Conservation (phyloP, 1,284 basidiomycete genomes). For the Microbotryum scabiosae region DNA sequence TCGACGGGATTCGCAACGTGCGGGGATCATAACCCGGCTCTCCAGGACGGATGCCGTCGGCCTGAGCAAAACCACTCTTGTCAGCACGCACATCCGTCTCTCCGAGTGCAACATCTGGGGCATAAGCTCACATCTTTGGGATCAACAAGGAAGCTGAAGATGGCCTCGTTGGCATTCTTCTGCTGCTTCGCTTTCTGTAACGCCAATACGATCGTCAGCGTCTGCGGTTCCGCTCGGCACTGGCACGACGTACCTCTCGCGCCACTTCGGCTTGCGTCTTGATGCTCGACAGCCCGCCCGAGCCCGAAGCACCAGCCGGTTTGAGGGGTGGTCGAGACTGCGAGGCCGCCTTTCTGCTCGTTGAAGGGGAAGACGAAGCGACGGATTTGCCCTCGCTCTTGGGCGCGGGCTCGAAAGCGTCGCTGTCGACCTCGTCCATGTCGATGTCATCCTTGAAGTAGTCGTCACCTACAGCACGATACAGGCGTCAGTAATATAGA, state of each 20-base stretch:
- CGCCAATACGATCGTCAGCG: background rate
- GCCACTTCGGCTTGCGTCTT: constrained; percentile 22
- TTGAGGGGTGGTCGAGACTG: constrained; percentile 9
- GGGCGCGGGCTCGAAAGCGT: constrained; percentile 31
- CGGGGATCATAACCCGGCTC: constrained; percentile 88
- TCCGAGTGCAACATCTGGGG: background rate
- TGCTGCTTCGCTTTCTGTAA: constrained; percentile 52
- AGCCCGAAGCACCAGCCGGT: constrained; percentile 3
- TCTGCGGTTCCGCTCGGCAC: background rate
- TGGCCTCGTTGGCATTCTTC: constrained; percentile 69
- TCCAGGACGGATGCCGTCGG: constrained; percentile 68
- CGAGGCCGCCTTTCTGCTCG: background rate
- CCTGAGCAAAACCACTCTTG: constrained; percentile 46
- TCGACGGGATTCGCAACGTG: constrained; percentile 72
- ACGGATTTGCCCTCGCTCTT: constrained; percentile 19
- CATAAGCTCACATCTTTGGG: constrained; percentile 54
- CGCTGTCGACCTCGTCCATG: constrained; percentile 15
- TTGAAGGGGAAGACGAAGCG: constrained; percentile 3
- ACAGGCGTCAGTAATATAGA: background rate
- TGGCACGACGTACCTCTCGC: constrained; percentile 12
- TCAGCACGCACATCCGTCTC: background rate
- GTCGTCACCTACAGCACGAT: constrained; percentile 19
- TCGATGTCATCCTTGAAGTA: constrained; percentile 30
- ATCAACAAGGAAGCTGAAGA: constrained; percentile 73
- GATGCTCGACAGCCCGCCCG: constrained; percentile 14